phyloP scores from a whole-genome alignment of 164 flowering plant species.

The Kalanchoe fedtschenkoi region DNA sequence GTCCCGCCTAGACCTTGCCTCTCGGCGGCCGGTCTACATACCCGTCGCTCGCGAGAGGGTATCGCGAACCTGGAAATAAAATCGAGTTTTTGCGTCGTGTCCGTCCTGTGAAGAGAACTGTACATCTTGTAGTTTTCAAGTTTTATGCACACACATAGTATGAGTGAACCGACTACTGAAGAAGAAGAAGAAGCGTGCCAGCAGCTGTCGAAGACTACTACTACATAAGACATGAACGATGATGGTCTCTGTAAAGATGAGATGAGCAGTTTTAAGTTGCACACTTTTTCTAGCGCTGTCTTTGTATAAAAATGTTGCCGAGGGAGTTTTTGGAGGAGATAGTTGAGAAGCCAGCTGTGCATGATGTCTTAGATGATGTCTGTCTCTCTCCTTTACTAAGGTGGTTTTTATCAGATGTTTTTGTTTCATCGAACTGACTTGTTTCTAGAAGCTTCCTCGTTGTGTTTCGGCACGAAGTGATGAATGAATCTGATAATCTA shows the following conservation, averaged over 20 bases:
- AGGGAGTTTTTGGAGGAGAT: too few species aligned
- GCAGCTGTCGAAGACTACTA: slow-evolving; percentile 19
- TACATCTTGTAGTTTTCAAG: slow-evolving; percentile 44
- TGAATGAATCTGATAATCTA: neutral
- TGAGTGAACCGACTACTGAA: too few species aligned
- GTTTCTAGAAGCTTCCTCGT: neutral
- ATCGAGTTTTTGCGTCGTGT: slow-evolving; percentile 32
- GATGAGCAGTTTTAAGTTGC: neutral
- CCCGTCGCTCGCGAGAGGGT: slow-evolving; percentile 19
- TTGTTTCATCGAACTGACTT: neutral
- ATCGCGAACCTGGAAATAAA: slow-evolving; percentile 22
- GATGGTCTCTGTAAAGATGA: neutral
- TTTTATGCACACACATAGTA: slow-evolving; percentile 38
- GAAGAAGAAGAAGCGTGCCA: too few species aligned
- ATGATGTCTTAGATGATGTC: neutral
- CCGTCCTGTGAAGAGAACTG: slow-evolving; percentile 23
- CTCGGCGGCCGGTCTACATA: slow-evolving; percentile 11
- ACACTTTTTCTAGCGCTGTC: neutral
- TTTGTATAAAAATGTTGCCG: slow-evolving; percentile 2
- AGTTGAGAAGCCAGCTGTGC: too few species aligned
- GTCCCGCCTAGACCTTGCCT: slow-evolving; percentile 9
- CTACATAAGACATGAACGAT: neutral
- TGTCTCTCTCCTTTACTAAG: too few species aligned
- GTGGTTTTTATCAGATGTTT: neutral
- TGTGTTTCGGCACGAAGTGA: too few species aligned